Conservation (phyloP, 257 asterid species). For the Echium plantagineum region DNA sequence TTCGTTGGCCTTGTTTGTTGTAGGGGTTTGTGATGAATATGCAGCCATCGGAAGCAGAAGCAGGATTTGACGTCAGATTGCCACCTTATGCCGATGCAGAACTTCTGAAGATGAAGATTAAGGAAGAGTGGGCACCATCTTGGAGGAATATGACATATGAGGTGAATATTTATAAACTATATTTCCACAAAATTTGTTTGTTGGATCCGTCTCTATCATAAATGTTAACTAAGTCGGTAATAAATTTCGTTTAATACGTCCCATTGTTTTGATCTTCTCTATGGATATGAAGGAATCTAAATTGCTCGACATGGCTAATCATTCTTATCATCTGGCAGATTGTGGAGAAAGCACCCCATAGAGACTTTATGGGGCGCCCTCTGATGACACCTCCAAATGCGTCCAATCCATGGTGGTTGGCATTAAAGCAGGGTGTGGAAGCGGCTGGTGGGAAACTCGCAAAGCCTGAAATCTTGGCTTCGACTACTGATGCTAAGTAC, state of each 20-base stretch:
- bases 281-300: too few relatives aligned
- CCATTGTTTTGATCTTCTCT: too few relatives aligned
- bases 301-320: too few relatives aligned
- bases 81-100: constrained; percentile 75
- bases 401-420: constrained; percentile 87
- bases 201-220: too few relatives aligned
- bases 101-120: constrained; percentile 52
- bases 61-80: constrained; percentile 78
- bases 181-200: too few relatives aligned
- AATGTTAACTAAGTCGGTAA: too few relatives aligned
- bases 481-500: constrained; percentile 86
- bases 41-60: constrained; percentile 96
- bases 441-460: constrained; percentile 76
- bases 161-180: constrained; percentile 23
- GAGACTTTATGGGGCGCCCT: constrained; percentile 60
- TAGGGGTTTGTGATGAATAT: constrained; percentile 86
- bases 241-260: too few relatives aligned
- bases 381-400: constrained; percentile 64
- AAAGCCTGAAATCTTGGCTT: constrained; percentile 75
- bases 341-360: constrained; percentile 49
- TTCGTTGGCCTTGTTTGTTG: background rate
- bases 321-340: constrained; percentile 27
- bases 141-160: constrained; percentile 78
- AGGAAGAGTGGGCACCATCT: constrained; percentile 89
- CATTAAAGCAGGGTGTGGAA: constrained; percentile 54